These are phyloP conservation scores for Trichoderma aggressivum DNA, from an alignment of 2,329 filamentous ascomycete genomes.

Conservation along the genomic window DNA sequence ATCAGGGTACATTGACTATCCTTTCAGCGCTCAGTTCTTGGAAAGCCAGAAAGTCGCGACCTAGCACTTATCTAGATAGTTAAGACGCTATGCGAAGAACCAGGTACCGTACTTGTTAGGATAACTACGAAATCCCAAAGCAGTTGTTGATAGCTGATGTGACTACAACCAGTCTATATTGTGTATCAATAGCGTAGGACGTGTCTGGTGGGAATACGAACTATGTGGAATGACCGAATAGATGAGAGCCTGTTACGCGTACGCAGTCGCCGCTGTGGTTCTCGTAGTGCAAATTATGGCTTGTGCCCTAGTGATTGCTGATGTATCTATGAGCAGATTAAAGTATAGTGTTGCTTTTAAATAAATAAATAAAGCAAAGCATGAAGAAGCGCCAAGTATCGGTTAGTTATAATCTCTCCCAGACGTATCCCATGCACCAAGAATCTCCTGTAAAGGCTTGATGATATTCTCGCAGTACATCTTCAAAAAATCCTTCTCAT, in stretches of 20 bases:
- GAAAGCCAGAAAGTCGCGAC: not conserved
- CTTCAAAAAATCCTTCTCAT: not conserved
- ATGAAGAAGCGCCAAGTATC: not conserved
- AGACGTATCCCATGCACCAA: not conserved
- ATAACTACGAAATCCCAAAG: not conserved
- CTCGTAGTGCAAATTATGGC: too few species aligned
- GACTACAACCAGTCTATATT: too few species aligned
- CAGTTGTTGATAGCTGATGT: not conserved
- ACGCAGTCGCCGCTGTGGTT: too few species aligned
- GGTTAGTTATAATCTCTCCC: not conserved
- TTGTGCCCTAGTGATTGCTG: too few species aligned
- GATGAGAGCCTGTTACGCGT: too few species aligned
- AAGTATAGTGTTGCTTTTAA: not conserved
- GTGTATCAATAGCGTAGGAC: too few species aligned
- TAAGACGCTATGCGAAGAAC: not conserved
- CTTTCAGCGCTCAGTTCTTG: slow-evolving; percentile 5
- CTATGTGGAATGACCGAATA: too few species aligned
- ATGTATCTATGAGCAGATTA: not conserved
- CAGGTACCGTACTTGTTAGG: not conserved
- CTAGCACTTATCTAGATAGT: not conserved
- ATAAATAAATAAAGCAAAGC: rapidly evolving
- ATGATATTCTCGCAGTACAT: slow-evolving; percentile 2
- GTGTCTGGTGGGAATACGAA: too few species aligned
- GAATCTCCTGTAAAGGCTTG: not conserved
- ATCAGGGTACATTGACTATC: slow-evolving; percentile 18